These are phyloP conservation scores for Terfezia claveryi DNA, from an alignment of 495 filamentous ascomycete genomes.

Conservation along the genomic window DNA sequence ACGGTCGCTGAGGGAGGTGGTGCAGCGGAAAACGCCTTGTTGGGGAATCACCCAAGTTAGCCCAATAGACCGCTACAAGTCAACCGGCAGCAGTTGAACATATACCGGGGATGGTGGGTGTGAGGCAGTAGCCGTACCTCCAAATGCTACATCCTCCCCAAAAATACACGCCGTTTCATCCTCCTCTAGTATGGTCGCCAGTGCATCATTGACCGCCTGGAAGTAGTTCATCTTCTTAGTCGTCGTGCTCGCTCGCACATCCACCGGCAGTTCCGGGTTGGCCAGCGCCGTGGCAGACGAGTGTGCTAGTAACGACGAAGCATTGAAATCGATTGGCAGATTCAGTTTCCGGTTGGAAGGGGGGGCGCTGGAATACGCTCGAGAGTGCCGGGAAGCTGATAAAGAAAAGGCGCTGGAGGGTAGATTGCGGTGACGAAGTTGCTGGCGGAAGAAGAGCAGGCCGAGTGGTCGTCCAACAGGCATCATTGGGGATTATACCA, in stretches of 20 bases:
- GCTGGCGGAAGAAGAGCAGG: too few relatives aligned
- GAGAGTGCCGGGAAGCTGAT: neutral
- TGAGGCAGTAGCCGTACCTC: conserved; percentile 27
- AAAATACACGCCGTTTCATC: conserved; percentile 80
- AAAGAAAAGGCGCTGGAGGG: neutral
- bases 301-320: conserved; percentile 61
- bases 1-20: conserved; percentile 64
- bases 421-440: too few relatives aligned
- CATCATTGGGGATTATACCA: too few relatives aligned
- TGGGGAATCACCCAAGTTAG: too few relatives aligned
- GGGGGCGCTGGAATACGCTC: neutral
- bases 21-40: conserved; percentile 61
- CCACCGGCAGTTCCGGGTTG: conserved; percentile 39
- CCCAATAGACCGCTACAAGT: too few relatives aligned
- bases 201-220: conserved; percentile 75
- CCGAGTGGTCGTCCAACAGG: too few relatives aligned
- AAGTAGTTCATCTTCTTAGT: conserved; percentile 78
- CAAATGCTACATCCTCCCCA: conserved; percentile 91
- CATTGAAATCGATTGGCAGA: conserved; percentile 68
- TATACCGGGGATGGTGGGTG: too few relatives aligned
- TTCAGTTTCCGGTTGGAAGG: conserved; percentile 34
- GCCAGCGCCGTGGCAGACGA: conserved; percentile 43
- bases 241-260: conserved; percentile 41
- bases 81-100: too few relatives aligned
- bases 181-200: conserved; percentile 56